Evolutionary conservation across 257 asterid species (phyloP).

Genomic region (Solanum ossicruentum): DNA sequence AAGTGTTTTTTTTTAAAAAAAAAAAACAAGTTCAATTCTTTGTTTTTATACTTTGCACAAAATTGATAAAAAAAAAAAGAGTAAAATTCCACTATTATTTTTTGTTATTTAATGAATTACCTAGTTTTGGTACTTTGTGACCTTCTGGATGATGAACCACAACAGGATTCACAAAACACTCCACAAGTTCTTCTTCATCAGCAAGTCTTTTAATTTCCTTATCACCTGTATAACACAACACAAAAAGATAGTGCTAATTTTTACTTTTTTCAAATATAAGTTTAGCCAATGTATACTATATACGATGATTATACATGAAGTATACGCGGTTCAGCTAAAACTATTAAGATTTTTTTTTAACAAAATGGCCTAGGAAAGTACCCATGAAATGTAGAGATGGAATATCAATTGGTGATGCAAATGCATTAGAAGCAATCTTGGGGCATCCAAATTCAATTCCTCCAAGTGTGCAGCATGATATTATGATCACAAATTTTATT

Average conservation of each 20-base stretch:
- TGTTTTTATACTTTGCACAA: no score
- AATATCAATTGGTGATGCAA: conserved; percentile 3
- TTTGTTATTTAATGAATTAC: not conserved
- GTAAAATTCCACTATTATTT: no score
- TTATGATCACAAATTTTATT: conserved; percentile 19
- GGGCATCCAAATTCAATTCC: conserved; percentile 13
- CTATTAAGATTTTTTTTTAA: no score
- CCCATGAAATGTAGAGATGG: conserved; percentile 31
- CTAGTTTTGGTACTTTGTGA: conserved; percentile 16
- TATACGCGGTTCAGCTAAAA: not conserved
- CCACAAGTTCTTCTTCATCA: conserved; percentile 4
- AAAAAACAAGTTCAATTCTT: no score
- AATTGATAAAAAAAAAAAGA: no score
- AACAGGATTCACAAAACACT: conserved; percentile 17
- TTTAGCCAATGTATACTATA: no score
- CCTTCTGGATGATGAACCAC: conserved; percentile 25
- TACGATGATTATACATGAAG: not conserved
- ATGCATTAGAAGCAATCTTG: conserved; percentile 19
- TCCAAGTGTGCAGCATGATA: conserved; percentile 17
- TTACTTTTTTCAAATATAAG: no score
- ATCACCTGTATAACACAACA: conserved; percentile 3
- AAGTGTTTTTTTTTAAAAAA: no score
- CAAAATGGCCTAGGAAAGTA: not conserved
- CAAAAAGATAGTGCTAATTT: not conserved
- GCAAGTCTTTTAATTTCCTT: not conserved